A percentile compares a stretch with the other conserved stretches of the same genome.
These are phyloP conservation scores for Pythium folliculosum DNA, from an alignment of 352 stramenopile species.

Conservation along the genomic window DNA sequence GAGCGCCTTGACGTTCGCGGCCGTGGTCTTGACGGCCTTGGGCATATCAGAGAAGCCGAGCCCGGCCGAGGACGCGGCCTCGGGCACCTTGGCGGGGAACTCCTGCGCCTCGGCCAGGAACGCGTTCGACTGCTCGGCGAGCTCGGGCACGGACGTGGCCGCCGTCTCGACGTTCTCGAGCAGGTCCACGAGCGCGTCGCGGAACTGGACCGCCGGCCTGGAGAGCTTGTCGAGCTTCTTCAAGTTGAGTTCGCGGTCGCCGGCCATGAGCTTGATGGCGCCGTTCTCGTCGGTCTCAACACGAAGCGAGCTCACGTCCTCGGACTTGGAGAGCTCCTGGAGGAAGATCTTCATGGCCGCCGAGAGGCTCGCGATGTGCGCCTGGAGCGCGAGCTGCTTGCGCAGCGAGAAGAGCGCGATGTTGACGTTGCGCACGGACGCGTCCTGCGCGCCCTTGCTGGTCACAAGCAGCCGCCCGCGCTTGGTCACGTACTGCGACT, in stretches of 20 bases:
- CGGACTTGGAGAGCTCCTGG: slow-evolving; percentile 44
- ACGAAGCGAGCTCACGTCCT: slow-evolving; percentile 40
- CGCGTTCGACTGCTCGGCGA: slow-evolving; percentile 38
- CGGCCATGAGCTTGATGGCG: slow-evolving; percentile 44
- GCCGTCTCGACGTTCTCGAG: slow-evolving; percentile 57
- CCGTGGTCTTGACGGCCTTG: slow-evolving; percentile 39
- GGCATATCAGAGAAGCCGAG: slow-evolving; percentile 48
- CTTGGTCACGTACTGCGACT: slow-evolving; percentile 39
- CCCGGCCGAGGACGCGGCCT: slow-evolving; percentile 41
- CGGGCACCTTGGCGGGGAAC: slow-evolving; percentile 44
- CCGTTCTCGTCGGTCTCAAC: slow-evolving; percentile 44
- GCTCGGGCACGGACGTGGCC: slow-evolving; percentile 45
- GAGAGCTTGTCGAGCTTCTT: slow-evolving; percentile 51
- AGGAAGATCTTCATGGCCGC: slow-evolving; percentile 46
- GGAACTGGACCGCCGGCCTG: slow-evolving; percentile 40
- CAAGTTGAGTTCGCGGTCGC: slow-evolving; percentile 48
- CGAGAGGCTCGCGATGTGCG: slow-evolving; percentile 36
- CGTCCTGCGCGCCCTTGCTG: slow-evolving; percentile 30
- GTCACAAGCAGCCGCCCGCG: slow-evolving; percentile 40
- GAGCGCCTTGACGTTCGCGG: slow-evolving; percentile 47
- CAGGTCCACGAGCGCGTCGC: slow-evolving; percentile 49
- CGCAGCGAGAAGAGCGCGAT: slow-evolving; percentile 38
- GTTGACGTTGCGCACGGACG: slow-evolving; percentile 33
- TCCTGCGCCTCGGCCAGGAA: slow-evolving; percentile 46
- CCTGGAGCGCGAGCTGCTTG: slow-evolving; percentile 44